Evolutionary conservation across 257 asterid species (phyloP).

Genomic region (Anisodus acutangulus): DNA sequence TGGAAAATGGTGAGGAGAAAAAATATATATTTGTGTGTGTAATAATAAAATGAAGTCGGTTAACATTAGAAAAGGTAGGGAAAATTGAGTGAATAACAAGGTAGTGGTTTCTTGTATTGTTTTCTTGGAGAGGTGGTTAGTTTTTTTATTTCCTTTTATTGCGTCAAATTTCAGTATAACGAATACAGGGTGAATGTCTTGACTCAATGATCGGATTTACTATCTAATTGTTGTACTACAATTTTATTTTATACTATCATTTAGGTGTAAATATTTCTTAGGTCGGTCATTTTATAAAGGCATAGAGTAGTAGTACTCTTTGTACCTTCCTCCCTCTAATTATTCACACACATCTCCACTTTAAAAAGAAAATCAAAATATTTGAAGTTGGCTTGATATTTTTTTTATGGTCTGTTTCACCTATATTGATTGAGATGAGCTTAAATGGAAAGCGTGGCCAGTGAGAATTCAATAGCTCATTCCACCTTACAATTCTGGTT

Average conservation of each 20-base stretch:
- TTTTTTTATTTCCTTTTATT: background rate
- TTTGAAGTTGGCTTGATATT: too few species aligned
- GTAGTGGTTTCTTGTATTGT: slow-evolving; percentile 8
- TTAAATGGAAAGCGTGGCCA: too few species aligned
- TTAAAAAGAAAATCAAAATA: too few species aligned
- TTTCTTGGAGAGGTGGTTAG: slow-evolving; percentile 32
- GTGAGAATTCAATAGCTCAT: too few species aligned
- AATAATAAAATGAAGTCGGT: background rate
- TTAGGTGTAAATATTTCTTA: background rate
- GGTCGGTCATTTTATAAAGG: too few species aligned
- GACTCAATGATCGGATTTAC: background rate
- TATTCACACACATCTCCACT: too few species aligned
- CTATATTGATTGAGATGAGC: too few species aligned
- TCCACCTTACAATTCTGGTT: too few species aligned
- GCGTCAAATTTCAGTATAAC: slow-evolving; percentile 3
- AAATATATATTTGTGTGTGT: too few species aligned
- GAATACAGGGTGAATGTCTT: background rate
- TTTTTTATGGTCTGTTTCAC: too few species aligned
- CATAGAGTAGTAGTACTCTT: too few species aligned
- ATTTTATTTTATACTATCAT: background rate
- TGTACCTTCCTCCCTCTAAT: too few species aligned
- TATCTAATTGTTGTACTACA: background rate
- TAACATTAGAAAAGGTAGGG: slow-evolving; percentile 38
- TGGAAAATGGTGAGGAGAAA: background rate
- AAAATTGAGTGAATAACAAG: slow-evolving; percentile 20